A percentile compares a stretch with the other conserved stretches of the same genome.
Evolutionary conservation across 768 basidiomycete species (phyloP).

Genomic region (Lepiota brunneoincarnata): DNA sequence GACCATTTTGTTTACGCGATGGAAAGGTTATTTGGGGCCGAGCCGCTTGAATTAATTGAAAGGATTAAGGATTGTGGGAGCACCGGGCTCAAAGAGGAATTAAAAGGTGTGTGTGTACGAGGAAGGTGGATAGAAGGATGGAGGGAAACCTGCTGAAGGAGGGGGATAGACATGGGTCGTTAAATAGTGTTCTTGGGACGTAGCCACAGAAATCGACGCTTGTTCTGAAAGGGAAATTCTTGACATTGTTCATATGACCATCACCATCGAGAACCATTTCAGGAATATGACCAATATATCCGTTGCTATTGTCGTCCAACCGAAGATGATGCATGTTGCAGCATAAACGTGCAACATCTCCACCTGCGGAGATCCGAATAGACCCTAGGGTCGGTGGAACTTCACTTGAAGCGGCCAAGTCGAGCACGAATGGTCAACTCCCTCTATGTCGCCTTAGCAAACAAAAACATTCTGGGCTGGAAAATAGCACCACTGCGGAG

Average conservation of each 20-base stretch:
- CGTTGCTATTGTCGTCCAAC: background rate
- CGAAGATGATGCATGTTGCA: background rate
- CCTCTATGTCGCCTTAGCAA: no score
- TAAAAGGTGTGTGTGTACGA: conserved; percentile 12
- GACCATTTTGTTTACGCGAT: conserved; percentile 2
- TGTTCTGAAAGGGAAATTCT: no score
- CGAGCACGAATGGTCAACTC: no score
- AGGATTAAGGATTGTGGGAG: conserved; percentile 14
- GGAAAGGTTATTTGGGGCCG: conserved; percentile 2
- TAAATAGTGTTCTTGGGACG: background rate
- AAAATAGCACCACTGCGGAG: no score
- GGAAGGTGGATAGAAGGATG: conserved; percentile 6
- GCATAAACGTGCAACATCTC: background rate
- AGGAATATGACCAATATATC: background rate
- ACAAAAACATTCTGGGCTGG: no score
- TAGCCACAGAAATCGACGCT: no score
- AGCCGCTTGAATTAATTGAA: background rate
- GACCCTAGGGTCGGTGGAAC: no score
- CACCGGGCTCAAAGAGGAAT: conserved; percentile 26
- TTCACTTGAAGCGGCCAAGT: no score
- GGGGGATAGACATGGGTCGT: background rate
- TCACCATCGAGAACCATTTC: background rate
- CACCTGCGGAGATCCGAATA: background rate
- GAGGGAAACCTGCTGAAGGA: background rate
- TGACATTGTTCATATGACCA: background rate